Conservation (phyloP, 345 rosid species). For the Populus alba region DNA sequence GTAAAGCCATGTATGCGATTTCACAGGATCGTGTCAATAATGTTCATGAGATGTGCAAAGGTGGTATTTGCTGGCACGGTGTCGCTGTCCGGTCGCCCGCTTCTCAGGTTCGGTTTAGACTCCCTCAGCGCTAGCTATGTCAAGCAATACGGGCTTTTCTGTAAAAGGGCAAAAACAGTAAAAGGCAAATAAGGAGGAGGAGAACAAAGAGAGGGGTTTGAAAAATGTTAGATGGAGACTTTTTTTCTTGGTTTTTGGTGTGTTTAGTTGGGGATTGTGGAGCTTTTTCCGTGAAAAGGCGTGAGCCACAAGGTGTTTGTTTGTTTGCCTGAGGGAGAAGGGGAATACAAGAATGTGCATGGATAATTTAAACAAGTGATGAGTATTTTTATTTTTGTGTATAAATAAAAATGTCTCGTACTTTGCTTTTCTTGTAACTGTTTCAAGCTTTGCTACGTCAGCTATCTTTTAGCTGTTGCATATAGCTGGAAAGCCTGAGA, state of each 20-base stretch:
- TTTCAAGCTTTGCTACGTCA: neutral
- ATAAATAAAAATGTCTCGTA: neutral
- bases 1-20: conserved; percentile 66
- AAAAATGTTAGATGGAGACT: neutral
- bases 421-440: neutral
- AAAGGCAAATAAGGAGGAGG: neutral
- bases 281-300: neutral
- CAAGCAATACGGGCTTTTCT: conserved; percentile 51
- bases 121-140: conserved; percentile 59
- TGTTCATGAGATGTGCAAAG: conserved; percentile 67
- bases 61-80: conserved; percentile 99
- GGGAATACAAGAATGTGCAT: neutral
- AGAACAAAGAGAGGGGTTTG: neutral
- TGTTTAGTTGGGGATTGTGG: neutral
- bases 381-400: neutral
- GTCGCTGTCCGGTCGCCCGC: conserved; percentile 92
- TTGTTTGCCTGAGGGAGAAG: neutral
- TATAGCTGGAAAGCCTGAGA: neutral
- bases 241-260: neutral
- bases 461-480: neutral
- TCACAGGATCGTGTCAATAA: conserved; percentile 45
- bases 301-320: neutral
- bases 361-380: neutral
- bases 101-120: conserved; percentile 87
- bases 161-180: neutral